phyloP scores from a whole-genome alignment of 371 early-diverging fungal species.

The Mortierella sp. region DNA sequence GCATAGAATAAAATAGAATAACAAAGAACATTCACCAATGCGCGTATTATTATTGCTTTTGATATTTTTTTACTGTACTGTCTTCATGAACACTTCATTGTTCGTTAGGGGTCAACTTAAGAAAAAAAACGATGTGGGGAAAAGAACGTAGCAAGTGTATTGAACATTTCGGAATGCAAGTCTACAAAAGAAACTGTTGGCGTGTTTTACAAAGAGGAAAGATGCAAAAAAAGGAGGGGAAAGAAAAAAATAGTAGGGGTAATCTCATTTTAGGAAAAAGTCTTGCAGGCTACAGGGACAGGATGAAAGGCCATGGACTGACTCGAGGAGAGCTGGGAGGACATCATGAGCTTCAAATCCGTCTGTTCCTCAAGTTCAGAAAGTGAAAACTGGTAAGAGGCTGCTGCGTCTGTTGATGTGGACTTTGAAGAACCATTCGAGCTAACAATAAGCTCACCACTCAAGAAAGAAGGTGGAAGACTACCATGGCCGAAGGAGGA shows the following conservation, averaged over 20 bases:
- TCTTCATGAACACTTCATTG: too few species aligned
- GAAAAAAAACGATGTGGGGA: too few species aligned
- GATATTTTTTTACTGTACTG: too few species aligned
- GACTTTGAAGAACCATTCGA: background rate
- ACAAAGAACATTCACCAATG: too few species aligned
- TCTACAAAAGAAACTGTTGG: too few species aligned
- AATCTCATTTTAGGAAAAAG: background rate
- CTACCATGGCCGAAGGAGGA: background rate
- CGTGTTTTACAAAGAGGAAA: background rate
- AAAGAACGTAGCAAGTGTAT: too few species aligned
- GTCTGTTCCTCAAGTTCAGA: background rate
- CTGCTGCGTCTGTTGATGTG: background rate
- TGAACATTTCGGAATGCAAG: too few species aligned
- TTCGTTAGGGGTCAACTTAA: too few species aligned
- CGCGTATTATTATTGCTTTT: too few species aligned
- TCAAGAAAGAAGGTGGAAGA: background rate
- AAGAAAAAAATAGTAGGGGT: background rate
- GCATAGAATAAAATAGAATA: too few species aligned
- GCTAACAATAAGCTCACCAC: background rate
- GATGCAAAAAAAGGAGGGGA: background rate
- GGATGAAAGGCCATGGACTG: too few species aligned
- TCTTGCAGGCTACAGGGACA: background rate
- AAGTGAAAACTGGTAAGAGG: background rate
- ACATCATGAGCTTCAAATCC: background rate
- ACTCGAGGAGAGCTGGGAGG: background rate